phyloP scores from a whole-genome alignment of 306 rosid species.

The Castanea mollissima region DNA sequence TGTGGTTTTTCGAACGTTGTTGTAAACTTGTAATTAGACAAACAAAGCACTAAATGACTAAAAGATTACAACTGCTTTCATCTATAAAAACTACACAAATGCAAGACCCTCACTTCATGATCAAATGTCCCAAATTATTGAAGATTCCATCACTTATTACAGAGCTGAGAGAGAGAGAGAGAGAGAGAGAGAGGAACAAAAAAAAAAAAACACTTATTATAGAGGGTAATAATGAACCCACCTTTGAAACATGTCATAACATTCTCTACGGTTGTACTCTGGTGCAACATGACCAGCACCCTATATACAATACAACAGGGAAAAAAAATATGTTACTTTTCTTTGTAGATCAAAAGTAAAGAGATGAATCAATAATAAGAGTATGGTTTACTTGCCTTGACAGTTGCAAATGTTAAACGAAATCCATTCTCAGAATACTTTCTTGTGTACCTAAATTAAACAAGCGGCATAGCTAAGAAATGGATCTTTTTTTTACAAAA shows the following conservation, averaged over 20 bases:
- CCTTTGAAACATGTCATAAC: constrained; percentile 14
- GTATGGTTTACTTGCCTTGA: neutral
- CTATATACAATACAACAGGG: neutral
- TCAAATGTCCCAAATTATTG: too few relatives aligned
- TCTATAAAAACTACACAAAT: too few relatives aligned
- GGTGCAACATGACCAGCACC: constrained; percentile 20
- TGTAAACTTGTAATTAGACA: too few relatives aligned
- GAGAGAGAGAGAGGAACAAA: too few relatives aligned
- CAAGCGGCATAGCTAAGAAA: neutral
- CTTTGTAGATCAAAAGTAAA: neutral
- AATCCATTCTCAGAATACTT: constrained; percentile 1
- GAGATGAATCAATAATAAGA: neutral
- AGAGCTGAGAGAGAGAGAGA: too few relatives aligned
- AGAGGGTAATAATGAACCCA: constrained; percentile 15
- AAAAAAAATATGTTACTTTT: neutral
- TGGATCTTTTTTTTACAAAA: neutral
- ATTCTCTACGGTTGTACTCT: constrained; percentile 17
- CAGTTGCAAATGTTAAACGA: constrained; percentile 7
- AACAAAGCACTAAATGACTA: too few relatives aligned
- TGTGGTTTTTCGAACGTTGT: too few relatives aligned
- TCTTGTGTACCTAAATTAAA: constrained; percentile 5
- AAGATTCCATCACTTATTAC: too few relatives aligned
- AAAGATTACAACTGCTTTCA: too few relatives aligned
- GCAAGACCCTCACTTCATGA: too few relatives aligned
- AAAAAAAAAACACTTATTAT: neutral